Base-by-base conservation (phyloP, 1,139 yeast genomes). In the Blastobotrys ciferrii region DNA sequence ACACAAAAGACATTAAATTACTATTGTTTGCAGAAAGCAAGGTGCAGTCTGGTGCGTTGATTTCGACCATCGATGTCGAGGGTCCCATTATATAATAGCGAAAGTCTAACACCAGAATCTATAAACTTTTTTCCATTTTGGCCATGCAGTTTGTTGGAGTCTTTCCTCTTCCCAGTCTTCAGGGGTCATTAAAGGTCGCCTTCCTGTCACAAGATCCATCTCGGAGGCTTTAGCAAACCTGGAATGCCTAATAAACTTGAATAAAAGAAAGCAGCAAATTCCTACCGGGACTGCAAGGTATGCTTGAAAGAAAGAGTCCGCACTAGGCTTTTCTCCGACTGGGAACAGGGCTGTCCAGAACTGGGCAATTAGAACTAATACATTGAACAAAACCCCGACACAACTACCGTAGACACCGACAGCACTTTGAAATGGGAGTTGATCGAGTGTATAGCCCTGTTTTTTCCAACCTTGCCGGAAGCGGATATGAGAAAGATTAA, bases 311-410 rank as follows among this genome's bases (percentile, higher is more conserved):
- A 81, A 81, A 44, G 59, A 60, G 18, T 61, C 55, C 38, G 71
- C 76, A 61, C 48, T 58, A 17, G 70, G 62, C 12, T 45, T 25
- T n/a, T 83, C 85, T 2, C 64, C 74, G 49, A 84, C 64, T 51
- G 95, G 95, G 69, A 72, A 81, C 43, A 85, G 67, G 3, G 91
- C 88, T 48, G 82, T 76, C 91, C 92, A 84, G 70, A 86, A 83
- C 73, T 88, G 95, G 36, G 89, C 87, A 54, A 83, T 69, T 53
- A 87, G 72, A 47, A 88, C 85, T 55, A 84, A 71, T 38, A 77
- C 55, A 64, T 84, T 84, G 54, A 84, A 72, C 31, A 77, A 58
- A 63, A 83, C 84, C 59, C 87, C 67, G 13, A 69, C 52, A 15
- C 80, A 67, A 1, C 96, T 86, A 48, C 96, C 96, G 58, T 66